Conservation (phyloP, 139 green algal species). For the Pycnococcus provasolii region DNA sequence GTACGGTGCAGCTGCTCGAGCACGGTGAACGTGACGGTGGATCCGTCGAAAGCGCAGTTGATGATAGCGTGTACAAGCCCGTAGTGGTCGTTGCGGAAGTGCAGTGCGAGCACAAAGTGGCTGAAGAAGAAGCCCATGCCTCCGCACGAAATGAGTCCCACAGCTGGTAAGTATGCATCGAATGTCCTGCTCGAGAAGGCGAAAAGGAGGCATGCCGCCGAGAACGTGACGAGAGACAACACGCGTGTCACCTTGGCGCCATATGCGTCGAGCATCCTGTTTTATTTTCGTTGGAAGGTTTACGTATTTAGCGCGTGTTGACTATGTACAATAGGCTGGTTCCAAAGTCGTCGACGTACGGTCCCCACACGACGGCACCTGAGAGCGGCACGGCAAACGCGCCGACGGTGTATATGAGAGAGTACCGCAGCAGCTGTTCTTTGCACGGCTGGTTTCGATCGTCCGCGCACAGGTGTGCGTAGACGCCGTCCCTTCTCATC, state of each 20-base stretch:
- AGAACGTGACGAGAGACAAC: not conserved
- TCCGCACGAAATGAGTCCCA: not conserved
- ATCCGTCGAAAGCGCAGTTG: constrained; percentile 5
- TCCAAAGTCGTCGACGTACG: too few relatives aligned
- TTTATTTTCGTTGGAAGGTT: too few relatives aligned
- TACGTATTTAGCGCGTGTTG: too few relatives aligned
- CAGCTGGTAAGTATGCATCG: not conserved
- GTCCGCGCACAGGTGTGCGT: not conserved
- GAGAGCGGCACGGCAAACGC: not conserved
- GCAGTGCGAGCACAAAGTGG: not conserved
- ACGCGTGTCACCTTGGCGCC: not conserved
- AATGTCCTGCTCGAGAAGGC: not conserved
- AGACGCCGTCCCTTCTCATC: not conserved
- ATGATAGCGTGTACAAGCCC: constrained; percentile 7
- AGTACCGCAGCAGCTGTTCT: not conserved
- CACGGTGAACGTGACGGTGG: constrained; percentile 9
- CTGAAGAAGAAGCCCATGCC: constrained; percentile 1
- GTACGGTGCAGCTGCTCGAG: not conserved
- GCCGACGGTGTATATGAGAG: constrained; percentile 4
- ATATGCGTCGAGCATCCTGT: not conserved
- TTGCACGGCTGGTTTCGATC: not conserved
- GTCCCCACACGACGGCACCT: not conserved
- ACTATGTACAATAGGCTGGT: too few relatives aligned
- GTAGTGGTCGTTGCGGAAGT: not conserved
- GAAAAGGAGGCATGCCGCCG: constrained; percentile 3